Evolutionary conservation across 108 stramenopile species (phyloP), one percentile per base, ranked within the genome.

Genomic region (Nitzschia sp.): DNA sequence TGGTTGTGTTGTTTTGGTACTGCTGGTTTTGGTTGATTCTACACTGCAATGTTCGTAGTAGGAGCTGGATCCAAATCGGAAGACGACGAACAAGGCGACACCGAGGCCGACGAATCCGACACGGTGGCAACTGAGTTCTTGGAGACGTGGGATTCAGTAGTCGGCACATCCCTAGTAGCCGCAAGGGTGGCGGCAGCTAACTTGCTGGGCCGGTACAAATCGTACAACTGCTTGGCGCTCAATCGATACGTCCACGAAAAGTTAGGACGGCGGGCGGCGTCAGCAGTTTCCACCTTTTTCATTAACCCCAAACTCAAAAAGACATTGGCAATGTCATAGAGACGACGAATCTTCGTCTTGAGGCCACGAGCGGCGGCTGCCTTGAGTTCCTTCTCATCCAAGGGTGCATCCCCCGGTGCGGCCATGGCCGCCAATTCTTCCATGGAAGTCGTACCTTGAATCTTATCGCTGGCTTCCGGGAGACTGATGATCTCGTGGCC

Each of bases 251-350:
- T 74, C 89, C 89, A 90, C 15, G 71, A 59, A 57, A 90, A 84
- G 55, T 72, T 80, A 1, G 89, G 89, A 29, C 87, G 77, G 46
- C 77, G 71, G 11, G 73, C 35, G 0, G 55, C 30, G 21, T 69
- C 71, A 1, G 46, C 27, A 0, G 74, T 81, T 33, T 90, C 89
- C 28, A 83, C 76, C 66, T 98, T 98, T 29, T 54, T 46, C 29
- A 98, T 68, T 6, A 96, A 67, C 17, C 94, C 92, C 29, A 96
- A 72, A 28, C 79, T 74, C 2, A 78, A 57, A 54, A 96, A 80
- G n/a, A 97, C 97, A 72, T 98, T 97, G 38, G 96, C 97, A 82
- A 98, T 95, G 66, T 98, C 97, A 68, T 98, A 98, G 70, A 98
- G 83, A n/a, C 97, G 88, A 19, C 97, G 84, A 54, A 95, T 93